Base-by-base conservation (phyloP, 306 rosid species). In the Quercus agrifolia region DNA sequence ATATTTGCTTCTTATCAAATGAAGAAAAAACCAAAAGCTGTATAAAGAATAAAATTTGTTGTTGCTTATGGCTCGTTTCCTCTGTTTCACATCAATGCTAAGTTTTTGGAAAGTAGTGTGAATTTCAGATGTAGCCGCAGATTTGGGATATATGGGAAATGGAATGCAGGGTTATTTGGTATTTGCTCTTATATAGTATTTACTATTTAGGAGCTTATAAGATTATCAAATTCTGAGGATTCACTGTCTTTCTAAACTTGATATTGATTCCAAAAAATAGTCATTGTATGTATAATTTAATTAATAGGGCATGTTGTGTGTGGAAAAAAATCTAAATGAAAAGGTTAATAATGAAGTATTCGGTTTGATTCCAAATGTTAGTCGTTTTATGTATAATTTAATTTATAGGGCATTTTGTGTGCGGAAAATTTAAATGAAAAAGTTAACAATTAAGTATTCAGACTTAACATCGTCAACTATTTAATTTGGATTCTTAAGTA, bases 91-190 rank as follows among this genome's bases (percentile, higher is more conserved):
- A 0, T 59, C 25, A 0, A 59, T 59, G 12, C 67, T 10, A 59
- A 12, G 33, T 10, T 59, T 59, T 21, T 23, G 44, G 74, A 25
- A 11, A 70, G 27, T 75, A 19, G 27, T 49, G 70, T 31, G 71
- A 12, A 69, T 63, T 31, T 83, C 23, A 27, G 12, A 25, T 27
- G 5, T 31, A 56, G 74, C 38, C 17, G 71, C 75, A 27, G 21
- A 27, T 71, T 21, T 67, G 74, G 61, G 79, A 70, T 64, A 25
- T 56, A n/a, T 41, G 15, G 69, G 17, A n/a, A 70, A 70, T 25
- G 11, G 56, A 18, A 63, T 27, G 17, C 12, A 13, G 6, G 30
- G n/a, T 21, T 25, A 31, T 63, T 63, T 25, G 38, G n/a, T 15
- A 0, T 18, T 13, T 28, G 70, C 30, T 63, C 9, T 63, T 14